phyloP scores from a whole-genome alignment of 257 asterid genomes.

The Penstemon barbatus region DNA sequence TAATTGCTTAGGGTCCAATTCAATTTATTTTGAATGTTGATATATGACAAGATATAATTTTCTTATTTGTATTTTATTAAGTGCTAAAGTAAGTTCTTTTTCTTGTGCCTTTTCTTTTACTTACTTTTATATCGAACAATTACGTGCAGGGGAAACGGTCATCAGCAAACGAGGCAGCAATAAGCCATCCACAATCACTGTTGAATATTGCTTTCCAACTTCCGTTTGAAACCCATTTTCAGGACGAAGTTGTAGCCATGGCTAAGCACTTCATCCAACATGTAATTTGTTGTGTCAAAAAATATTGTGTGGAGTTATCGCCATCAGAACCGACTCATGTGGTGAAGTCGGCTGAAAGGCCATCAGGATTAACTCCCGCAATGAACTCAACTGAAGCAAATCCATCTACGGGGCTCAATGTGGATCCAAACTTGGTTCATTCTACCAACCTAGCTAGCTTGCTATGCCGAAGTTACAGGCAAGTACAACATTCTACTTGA shows the following conservation, averaged over 20 bases:
- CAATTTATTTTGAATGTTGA: too few relatives aligned
- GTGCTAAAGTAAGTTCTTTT: not conserved
- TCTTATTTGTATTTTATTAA: not conserved
- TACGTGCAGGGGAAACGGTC: slow-evolving; percentile 26
- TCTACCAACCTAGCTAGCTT: slow-evolving; percentile 29
- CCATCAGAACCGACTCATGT: too few relatives aligned
- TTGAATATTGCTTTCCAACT: slow-evolving; percentile 44
- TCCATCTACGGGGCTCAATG: slow-evolving; percentile 15
- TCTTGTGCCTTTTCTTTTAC: not conserved
- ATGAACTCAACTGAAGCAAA: slow-evolving; percentile 21
- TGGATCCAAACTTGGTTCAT: slow-evolving; percentile 20
- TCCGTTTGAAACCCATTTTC: slow-evolving; percentile 36
- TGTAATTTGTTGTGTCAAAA: slow-evolving; percentile 31
- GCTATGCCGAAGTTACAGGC: slow-evolving; percentile 46
- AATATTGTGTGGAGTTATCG: not conserved
- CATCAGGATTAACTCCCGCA: slow-evolving; percentile 28
- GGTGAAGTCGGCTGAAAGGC: slow-evolving; percentile 5
- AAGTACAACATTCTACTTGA: slow-evolving; percentile 24
- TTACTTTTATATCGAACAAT: not conserved
- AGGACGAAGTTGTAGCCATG: slow-evolving; percentile 35
- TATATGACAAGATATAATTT: too few relatives aligned
- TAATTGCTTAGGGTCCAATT: too few relatives aligned
- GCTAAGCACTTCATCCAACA: slow-evolving; percentile 33
- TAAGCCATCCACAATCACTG: slow-evolving; percentile 20
- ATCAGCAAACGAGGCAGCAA: slow-evolving; percentile 10